Evolutionary conservation across 176 grass and related monocot species (phyloP).

Genomic region (Eleusine indica): DNA sequence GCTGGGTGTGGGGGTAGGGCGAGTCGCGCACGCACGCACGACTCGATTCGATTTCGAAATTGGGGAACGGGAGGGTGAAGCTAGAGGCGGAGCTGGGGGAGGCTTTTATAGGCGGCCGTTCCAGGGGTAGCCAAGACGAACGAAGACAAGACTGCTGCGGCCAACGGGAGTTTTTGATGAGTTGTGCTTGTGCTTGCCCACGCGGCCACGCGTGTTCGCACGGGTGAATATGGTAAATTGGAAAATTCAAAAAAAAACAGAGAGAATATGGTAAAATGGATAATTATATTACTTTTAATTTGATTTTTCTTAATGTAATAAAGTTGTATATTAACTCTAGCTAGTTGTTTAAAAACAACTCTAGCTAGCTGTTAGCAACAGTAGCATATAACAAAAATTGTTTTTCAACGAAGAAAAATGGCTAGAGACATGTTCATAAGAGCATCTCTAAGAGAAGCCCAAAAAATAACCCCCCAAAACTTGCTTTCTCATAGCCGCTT

Average conservation of each 20-base stretch:
- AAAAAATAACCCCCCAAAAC: too few relatives aligned
- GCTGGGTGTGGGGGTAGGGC: not conserved
- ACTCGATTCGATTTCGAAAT: slow-evolving; percentile 53
- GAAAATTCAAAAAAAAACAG: too few relatives aligned
- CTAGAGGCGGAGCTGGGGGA: not conserved
- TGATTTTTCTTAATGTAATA: not conserved
- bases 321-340: too few relatives aligned
- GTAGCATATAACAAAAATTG: too few relatives aligned
- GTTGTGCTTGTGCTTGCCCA: not conserved
- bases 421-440: too few relatives aligned
- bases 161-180: not conserved
- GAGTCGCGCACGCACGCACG: slow-evolving; percentile 21
- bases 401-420: too few relatives aligned
- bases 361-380: too few relatives aligned
- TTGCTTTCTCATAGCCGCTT: too few relatives aligned
- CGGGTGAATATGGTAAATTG: slow-evolving; percentile 20
- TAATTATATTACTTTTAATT: not conserved
- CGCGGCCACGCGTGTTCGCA: slow-evolving; percentile 2
- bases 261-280: too few relatives aligned
- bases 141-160: not conserved
- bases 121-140: not conserved
- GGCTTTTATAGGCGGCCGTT: slow-evolving; percentile 16
- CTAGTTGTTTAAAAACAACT: too few relatives aligned
- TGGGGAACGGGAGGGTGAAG: slow-evolving; percentile 36
- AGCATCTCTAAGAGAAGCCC: too few relatives aligned